Percentiles rank a stretch among this genome's conserved stretches.
Conservation (phyloP, 2,329 filamentous ascomycete genomes). For the Pseudogymnoascus sp. region DNA sequence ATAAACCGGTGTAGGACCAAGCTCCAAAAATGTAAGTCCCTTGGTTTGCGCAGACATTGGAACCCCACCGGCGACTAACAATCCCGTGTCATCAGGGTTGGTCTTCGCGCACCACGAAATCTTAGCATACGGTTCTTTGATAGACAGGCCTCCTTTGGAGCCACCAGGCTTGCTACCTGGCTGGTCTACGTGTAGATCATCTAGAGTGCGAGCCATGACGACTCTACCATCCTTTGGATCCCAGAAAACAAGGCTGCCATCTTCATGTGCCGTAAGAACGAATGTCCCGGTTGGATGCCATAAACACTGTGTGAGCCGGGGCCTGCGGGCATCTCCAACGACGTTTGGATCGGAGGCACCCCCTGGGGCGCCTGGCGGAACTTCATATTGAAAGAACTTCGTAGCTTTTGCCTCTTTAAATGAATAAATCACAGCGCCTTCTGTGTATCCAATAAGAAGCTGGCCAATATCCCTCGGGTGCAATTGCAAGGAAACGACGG, state of each 20-base stretch:
- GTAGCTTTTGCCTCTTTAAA: constrained; percentile 83
- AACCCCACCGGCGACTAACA: constrained; percentile 79
- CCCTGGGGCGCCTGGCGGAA: constrained; percentile 79
- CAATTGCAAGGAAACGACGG: constrained; percentile 71
- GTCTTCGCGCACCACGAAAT: constrained; percentile 91
- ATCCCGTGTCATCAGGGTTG: constrained; percentile 86
- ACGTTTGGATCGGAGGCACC: constrained; percentile 55
- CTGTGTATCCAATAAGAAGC: constrained; percentile 80
- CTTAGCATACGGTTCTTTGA: constrained; percentile 69
- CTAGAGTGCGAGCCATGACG: constrained; percentile 74
- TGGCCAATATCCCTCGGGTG: constrained; percentile 91
- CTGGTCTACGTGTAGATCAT: constrained; percentile 66
- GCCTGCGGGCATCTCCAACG: constrained; percentile 57
- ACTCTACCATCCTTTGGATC: constrained; percentile 83
- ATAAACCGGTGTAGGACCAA: constrained; percentile 84
- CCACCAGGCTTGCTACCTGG: constrained; percentile 43
- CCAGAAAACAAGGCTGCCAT: constrained; percentile 90
- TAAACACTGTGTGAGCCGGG: constrained; percentile 71
- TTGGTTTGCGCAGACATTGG: constrained; percentile 60
- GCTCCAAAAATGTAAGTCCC: constrained; percentile 80
- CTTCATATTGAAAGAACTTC: constrained; percentile 75
- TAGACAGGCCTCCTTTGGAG: constrained; percentile 44
- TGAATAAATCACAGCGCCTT: constrained; percentile 84
- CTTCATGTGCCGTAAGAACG: constrained; percentile 35
- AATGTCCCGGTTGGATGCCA: constrained; percentile 79